Base-by-base conservation (phyloP, 768 basidiomycete species). In the Leccinum fibrillosum region DNA sequence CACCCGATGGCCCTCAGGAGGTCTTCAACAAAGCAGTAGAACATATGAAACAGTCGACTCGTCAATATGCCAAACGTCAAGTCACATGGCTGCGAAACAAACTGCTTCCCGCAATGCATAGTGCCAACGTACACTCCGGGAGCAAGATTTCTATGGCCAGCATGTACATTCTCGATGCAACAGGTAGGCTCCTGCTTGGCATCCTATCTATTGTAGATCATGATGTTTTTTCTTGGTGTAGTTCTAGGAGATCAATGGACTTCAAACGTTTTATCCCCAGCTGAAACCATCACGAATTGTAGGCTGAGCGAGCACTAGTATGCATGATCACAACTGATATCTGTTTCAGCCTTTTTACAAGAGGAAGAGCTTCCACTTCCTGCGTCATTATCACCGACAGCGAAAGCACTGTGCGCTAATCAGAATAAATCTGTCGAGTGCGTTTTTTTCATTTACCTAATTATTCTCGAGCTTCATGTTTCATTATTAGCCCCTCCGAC, bases 21-120 rank as follows among this genome's bases (percentile, higher is more conserved):
- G 67, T 73, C 12, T 89, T 88, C 66, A 58, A 73, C 4, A 73
- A 75, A 13, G 89, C 89, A 0, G 74, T 90, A 7, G 86, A 89
- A 45, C 80, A 80, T 9, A 95, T 94, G 87, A 97, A 98, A 70
- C 72, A 81, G 0, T 86, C 89, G 0, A 99, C 95, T 8, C 78
- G 89, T 21, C 89, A 94, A 72, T 99, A 98, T 69, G 92, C 97
- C 0, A 92, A 90, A 68, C 79, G 88, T 39, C 97, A 99, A 70
- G 79, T 95, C 44, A 85, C 88, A 35, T 99, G 97, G 97, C 86
- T 98, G 49, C 80, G 84, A 39, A 92, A 92, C 69, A 96, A 97
- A 72, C 73, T 98, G 13, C 71, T 97, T 35, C 95, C 94, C 3
- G 86, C 83, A 3, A 74, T 88, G 13, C 68, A 79, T 34, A 84